Evolutionary conservation across 176 grass and related monocot genomes (phyloP), one percentile per base, ranked within the genome.

Genomic region (Calamus simplicifolius): DNA sequence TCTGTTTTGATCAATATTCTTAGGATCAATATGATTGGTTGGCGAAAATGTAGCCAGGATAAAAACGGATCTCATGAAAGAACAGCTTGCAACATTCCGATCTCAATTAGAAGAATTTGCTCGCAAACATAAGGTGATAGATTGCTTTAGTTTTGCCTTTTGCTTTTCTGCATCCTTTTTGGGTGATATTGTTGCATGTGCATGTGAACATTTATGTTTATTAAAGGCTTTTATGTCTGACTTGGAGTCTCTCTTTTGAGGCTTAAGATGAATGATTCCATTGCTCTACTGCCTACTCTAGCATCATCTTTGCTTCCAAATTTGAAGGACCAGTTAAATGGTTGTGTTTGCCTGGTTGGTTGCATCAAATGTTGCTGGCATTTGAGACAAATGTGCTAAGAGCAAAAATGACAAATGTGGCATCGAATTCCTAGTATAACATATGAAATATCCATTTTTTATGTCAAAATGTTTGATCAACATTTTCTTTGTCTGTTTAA

Each of bases 31-130:
- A 88, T 73, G 87, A 23, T 21, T 76, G 65, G 87, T 88, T 10
- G 87, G 87, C 10, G 93, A 97, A 71, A 85, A 97, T 85, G 93
- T 97, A 38, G 87, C 93, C 62, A 85, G 75, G 80, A 82, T 97
- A n/a, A 88, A 81, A 74, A 80, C 83, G 17, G 93, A 97, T 80
- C 81, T 97, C 54, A 97, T 91, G 84, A 87, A 88, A 65, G 93
- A 97, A 73, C 93, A 97, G 73, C 93, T 97, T 1, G 66, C 81
- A 0, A 97, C 76, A 21, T 91, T 91, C 67, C 70, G 84, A 57
- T 78, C 93, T 7, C 93, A 97, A 68, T 82, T 97, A 10, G 81
- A 91, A 60, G 84, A 97, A 51, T 97, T 97, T 61, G 87, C 93
- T 60, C 78, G 80, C 64, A 97, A 97, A 59, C 87, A 97, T 52